phyloP scores from a whole-genome alignment of 164 flowering plant genomes.

The Dillenia suffruticosa region DNA sequence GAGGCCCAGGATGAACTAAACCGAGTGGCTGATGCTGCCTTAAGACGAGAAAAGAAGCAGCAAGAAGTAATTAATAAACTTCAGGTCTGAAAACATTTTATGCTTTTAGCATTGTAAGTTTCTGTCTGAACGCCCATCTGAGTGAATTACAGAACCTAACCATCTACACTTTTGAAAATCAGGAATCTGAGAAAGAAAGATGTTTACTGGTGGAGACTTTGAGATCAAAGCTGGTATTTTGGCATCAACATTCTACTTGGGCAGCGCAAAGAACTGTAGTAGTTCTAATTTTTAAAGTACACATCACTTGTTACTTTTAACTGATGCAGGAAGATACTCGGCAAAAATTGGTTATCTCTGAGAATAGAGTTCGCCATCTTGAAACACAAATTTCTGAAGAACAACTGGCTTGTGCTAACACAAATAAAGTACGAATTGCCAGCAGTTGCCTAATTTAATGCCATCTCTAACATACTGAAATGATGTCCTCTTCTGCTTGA shows the following conservation, averaged over 20 bases:
- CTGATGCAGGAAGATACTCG: conserved; percentile 74
- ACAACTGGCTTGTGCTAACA: conserved; percentile 45
- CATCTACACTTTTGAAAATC: conserved; percentile 8
- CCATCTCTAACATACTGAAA: background rate
- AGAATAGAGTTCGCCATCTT: conserved; percentile 78
- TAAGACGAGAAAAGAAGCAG: conserved; percentile 65
- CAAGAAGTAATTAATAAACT: conserved; percentile 86
- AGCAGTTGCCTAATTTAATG: too few relatives aligned
- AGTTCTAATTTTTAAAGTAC: too few relatives aligned
- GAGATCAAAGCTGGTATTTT: conserved; percentile 76
- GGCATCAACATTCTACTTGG: background rate
- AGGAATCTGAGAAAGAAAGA: conserved; percentile 86
- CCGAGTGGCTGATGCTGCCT: conserved; percentile 54
- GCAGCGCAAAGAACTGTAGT: background rate
- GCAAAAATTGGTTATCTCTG: conserved; percentile 76
- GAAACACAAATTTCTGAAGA: conserved; percentile 72
- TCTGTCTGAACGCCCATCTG: background rate
- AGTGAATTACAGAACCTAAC: too few relatives aligned
- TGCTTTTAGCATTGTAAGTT: background rate
- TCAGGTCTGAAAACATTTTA: conserved; percentile 47
- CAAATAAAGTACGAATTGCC: conserved; percentile 45
- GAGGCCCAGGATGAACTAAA: conserved; percentile 83
- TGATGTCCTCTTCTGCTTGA: too few relatives aligned
- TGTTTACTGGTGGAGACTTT: conserved; percentile 64
- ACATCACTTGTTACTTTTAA: background rate